Evolutionary conservation across 192 early-diverging fungal genomes (phyloP), one percentile per base, ranked within the genome.

Genomic region (Backusella westeae): DNA sequence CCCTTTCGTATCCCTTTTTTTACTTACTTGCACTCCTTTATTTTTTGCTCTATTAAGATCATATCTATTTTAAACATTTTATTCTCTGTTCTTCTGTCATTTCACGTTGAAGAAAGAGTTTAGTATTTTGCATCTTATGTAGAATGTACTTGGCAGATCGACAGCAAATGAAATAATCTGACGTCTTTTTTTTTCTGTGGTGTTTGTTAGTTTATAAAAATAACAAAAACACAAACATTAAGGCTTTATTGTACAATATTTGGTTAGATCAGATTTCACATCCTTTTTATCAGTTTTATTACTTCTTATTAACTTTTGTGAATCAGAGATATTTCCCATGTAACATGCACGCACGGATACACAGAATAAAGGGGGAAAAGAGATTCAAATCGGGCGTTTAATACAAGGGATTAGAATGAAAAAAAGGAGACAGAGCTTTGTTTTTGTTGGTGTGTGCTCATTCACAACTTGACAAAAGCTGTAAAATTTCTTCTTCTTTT

Each of bases 301-400:
- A 14, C 46, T 49, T 49, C n/a, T 63, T 63, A 63, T 63, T 63
- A 26, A 63, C 56, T 63, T 63, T 63, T 63, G 21, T 12, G 56
- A 63, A 63, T 29, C 56, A 63, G 56, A 63, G 10, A 63, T 56
- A 56, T 56, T 56, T 56, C 53, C 21, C 8, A 56, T 63, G 56
- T 63, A 63, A 63, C 56, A 63, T 63, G 56, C 23, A 63, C 56
- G 56, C 56, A 63, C 56, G 56, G 56, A 63, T 63, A 63, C 56
- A 63, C 56, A 63, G 23, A 63, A 63, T 63, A 63, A 63, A 63
- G 56, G 56, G 56, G 9, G 26, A 4, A 63, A 63, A 63, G 53
- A 23, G 10, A 59, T 8, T 23, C n/a, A 59, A 59, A 26, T 63
- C 56, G 56, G 56, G 10, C 12, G 56, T 29, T 63, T 63, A 63